Evolutionary conservation across 139 green algal species (phyloP), one percentile per base, ranked within the genome.

Genomic region (Eudorina sp.): DNA sequence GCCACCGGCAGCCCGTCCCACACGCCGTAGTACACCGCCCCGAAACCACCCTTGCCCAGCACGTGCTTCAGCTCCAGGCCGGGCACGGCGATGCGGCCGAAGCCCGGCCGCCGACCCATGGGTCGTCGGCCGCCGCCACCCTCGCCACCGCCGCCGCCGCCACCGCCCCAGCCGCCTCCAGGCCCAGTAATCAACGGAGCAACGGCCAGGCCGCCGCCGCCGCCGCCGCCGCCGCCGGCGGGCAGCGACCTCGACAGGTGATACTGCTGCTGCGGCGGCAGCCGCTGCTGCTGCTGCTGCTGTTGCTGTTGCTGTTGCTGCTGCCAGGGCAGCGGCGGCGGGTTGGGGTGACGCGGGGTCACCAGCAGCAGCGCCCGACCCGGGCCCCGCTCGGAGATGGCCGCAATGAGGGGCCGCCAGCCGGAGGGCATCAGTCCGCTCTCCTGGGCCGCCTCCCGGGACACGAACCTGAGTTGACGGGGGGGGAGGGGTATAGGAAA

Each of bases 1-100:
- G 88, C 88, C 69, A 91, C 88, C 11, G 80, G 80, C 70, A 81
- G 41, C 6, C 88, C 88, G 4, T 74, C 9, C 69, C 69, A 85
- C 21, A 40, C 27, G 40, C 88, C 88, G 43, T 86, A 70, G 60
- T 90, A 80, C 74, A 90, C 85, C 23, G 46, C 58, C 18, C 85
- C 85, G 60, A 81, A 90, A 53, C 74, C 74, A 45, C 85, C 85
- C 41, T 38, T 21, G 2, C 84, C 84, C 84, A 89, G 69, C 70
- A 83, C 29, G 58, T 86, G 80, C 18, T 48, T 64, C 46, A 88
- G 82, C 38, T 86, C 80, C 80, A 86, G 62, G 2, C 80, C 80
- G 31, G 80, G 80, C 2, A 86, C 36, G 14, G 36, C 13, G 19
- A 69, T 69, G n/a, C 75, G 75, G 38, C 38, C 6, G 23, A 11